A percentile compares a stretch with the other conserved stretches of the same genome.
Evolutionary conservation across 2,329 filamentous ascomycete species (phyloP).

Genomic region (Orbilia blumenaviensis): DNA sequence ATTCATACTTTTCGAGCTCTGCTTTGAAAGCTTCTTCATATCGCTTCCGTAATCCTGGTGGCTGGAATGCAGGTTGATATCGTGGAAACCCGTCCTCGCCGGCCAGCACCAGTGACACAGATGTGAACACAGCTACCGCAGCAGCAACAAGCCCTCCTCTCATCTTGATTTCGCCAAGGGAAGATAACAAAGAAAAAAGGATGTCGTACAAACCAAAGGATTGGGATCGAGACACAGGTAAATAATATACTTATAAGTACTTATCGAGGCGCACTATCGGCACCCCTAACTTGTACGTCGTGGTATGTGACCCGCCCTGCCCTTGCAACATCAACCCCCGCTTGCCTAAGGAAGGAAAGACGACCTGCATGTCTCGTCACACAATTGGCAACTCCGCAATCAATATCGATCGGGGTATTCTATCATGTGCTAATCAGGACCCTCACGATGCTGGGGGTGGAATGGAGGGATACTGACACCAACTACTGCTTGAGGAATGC

Average conservation of each 20-base stretch:
- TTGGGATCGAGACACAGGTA: background rate
- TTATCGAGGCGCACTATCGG: background rate
- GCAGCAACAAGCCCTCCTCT: conserved; percentile 6
- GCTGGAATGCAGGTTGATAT: conserved; percentile 25
- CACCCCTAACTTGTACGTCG: background rate
- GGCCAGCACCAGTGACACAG: background rate
- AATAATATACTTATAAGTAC: conserved; percentile 7
- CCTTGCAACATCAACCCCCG: background rate
- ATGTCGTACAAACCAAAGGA: background rate
- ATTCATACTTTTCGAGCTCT: conserved; percentile 11
- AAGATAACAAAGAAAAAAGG: background rate
- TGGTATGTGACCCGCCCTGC: background rate
- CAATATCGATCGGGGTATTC: background rate
- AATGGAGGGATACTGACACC: too few species aligned
- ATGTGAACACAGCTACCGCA: background rate
- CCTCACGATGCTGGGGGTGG: background rate
- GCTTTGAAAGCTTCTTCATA: conserved; percentile 14
- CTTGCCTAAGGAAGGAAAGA: conserved; percentile 25
- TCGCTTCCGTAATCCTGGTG: conserved; percentile 29
- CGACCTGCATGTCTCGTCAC: conserved; percentile 30
- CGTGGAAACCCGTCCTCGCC: conserved; percentile 3
- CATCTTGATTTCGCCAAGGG: conserved; percentile 5
- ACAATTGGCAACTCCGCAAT: conserved; percentile 29
- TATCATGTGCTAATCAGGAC: conserved; percentile 31
- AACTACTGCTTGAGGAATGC: conserved; percentile 21